A percentile compares a stretch with the other conserved stretches of the same genome.
These are phyloP conservation scores for Artemisia tridentata DNA, from an alignment of 129 eudicot species.

Conservation along the genomic window DNA sequence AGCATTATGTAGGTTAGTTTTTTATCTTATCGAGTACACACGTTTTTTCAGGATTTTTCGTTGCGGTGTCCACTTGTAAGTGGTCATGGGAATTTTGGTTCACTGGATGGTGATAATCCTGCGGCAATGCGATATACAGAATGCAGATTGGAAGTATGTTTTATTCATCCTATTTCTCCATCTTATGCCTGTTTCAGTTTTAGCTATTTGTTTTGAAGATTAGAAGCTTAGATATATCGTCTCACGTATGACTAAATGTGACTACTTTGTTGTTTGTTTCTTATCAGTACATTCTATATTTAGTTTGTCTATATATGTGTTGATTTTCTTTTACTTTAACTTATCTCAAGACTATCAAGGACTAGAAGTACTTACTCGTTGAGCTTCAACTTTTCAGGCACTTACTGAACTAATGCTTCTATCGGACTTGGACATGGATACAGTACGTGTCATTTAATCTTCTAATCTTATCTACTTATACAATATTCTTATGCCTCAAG, in stretches of 20 bases:
- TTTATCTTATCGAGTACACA: background rate
- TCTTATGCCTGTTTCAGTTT: conserved; percentile 3
- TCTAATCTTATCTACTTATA: conserved; percentile 6
- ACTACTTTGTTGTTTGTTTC: no score
- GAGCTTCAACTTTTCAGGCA: conserved; percentile 53
- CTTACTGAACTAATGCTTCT: conserved; percentile 86
- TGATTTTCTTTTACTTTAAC: background rate
- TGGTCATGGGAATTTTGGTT: conserved; percentile 98
- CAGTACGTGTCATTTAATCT: conserved; percentile 38
- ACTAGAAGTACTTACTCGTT: conserved; percentile 23
- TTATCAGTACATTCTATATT: no score
- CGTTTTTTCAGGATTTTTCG: conserved; percentile 71
- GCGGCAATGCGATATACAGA: conserved; percentile 99
- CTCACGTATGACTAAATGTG: no score
- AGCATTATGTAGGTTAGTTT: background rate
- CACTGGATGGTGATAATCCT: conserved; percentile 94
- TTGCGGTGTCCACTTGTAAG: conserved; percentile 85
- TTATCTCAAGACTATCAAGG: background rate
- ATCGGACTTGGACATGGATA: conserved; percentile 89
- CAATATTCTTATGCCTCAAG: conserved; percentile 9
- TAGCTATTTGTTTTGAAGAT: background rate
- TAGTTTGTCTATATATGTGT: no score
- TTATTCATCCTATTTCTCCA: background rate
- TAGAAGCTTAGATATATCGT: no score
- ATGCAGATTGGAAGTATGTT: conserved; percentile 86